phyloP scores from a whole-genome alignment of 176 grass and related monocot species.

The Eragrostis curvula region DNA sequence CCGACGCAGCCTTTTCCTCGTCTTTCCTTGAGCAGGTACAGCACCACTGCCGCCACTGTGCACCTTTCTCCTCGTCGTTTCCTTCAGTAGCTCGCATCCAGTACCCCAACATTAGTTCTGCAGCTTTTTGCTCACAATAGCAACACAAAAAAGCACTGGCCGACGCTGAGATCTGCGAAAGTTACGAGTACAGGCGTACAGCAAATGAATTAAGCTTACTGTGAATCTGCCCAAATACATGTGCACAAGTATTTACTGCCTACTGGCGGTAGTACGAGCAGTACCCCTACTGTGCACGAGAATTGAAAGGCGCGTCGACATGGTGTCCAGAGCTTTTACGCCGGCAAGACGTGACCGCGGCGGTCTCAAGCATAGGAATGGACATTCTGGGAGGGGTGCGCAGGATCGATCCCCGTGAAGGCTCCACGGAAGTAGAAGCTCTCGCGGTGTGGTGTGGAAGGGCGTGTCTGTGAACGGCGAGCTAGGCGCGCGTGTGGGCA shows the following conservation, averaged over 20 bases:
- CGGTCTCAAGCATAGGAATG: neutral
- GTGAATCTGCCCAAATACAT: neutral
- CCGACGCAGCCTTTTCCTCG: neutral
- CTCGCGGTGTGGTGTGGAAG: no score
- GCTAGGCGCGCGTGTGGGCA: no score
- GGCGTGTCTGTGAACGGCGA: no score
- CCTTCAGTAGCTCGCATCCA: neutral
- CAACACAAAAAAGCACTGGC: neutral
- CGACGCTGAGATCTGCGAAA: neutral
- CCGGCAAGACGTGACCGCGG: neutral
- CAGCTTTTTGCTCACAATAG: slow-evolving; percentile 6
- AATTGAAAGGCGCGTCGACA: neutral
- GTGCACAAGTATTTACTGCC: neutral
- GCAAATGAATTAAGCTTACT: neutral
- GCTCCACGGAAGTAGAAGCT: neutral
- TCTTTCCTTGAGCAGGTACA: neutral
- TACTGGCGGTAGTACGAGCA: neutral
- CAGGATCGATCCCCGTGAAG: neutral
- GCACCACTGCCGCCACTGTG: neutral
- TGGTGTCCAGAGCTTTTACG: neutral
- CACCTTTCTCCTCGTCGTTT: slow-evolving; percentile 6
- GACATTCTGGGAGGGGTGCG: neutral
- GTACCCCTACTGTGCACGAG: neutral
- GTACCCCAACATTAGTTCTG: neutral
- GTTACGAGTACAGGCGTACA: neutral